phyloP scores from a whole-genome alignment of 2,329 filamentous ascomycete species.

The Aspergillus vadensis region DNA sequence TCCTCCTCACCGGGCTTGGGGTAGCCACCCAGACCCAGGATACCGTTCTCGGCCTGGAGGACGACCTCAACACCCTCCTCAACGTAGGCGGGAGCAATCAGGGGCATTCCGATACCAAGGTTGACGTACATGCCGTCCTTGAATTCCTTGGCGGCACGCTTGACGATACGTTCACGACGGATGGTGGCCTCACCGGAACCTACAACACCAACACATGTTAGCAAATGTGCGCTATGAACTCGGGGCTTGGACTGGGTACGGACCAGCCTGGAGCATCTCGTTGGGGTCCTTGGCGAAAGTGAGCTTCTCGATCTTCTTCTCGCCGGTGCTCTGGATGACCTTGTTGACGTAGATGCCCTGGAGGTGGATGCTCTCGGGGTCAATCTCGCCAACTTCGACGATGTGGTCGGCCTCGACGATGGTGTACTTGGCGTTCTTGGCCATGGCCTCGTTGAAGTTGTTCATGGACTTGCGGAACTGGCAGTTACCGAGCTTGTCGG shows the following conservation, averaged over 20 bases:
- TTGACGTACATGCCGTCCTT: conserved; percentile 88
- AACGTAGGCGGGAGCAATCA: conserved; percentile 75
- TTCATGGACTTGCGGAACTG: conserved; percentile 76
- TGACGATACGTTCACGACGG: conserved; percentile 79
- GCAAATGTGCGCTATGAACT: conserved; percentile 10
- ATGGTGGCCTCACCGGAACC: conserved; percentile 62
- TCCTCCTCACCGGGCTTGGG: conserved; percentile 70
- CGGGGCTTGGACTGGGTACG: conserved; percentile 42
- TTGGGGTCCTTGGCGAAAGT: conserved; percentile 70
- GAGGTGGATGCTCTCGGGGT: conserved; percentile 73
- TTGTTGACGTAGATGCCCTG: conserved; percentile 85
- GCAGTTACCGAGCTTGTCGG: conserved; percentile 76
- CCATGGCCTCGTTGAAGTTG: conserved; percentile 75
- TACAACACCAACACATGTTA: conserved; percentile 44
- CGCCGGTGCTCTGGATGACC: conserved; percentile 70
- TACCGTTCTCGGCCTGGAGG: conserved; percentile 84
- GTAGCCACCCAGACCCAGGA: conserved; percentile 80
- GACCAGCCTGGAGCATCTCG: conserved; percentile 53
- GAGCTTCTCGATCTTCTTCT: conserved; percentile 76
- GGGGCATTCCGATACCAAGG: conserved; percentile 85
- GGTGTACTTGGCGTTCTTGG: conserved; percentile 74
- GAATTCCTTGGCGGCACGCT: conserved; percentile 76
- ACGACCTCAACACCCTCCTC: conserved; percentile 70
- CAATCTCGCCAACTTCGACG: conserved; percentile 71
- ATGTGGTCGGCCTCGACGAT: conserved; percentile 87